These are phyloP conservation scores for Olyra latifolia DNA, from an alignment of 176 grass and related monocot genomes.

Conservation along the genomic window DNA sequence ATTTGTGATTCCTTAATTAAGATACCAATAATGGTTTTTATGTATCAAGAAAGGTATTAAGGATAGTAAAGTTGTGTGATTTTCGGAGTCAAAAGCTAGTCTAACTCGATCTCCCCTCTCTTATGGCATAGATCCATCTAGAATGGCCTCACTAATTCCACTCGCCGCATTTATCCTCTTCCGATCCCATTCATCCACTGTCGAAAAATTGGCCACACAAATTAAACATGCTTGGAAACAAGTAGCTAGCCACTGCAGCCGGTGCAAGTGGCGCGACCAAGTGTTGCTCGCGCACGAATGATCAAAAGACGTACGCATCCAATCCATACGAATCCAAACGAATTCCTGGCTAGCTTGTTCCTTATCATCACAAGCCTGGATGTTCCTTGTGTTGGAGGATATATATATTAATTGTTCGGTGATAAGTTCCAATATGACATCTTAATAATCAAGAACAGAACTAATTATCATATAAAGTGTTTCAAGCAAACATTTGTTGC, in stretches of 20 bases:
- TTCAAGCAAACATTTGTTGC: not conserved
- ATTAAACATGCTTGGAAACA: not conserved
- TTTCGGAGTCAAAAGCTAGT: too few relatives aligned
- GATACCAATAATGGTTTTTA: too few relatives aligned
- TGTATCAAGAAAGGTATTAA: too few relatives aligned
- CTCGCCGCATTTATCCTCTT: slow-evolving; percentile 12
- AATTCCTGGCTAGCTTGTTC: not conserved
- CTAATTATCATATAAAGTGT: too few relatives aligned
- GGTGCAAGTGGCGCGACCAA: not conserved
- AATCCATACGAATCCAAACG: not conserved
- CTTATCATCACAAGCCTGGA: not conserved
- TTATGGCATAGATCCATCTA: slow-evolving; percentile 10
- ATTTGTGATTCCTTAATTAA: too few relatives aligned
- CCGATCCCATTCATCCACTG: not conserved
- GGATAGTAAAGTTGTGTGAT: too few relatives aligned
- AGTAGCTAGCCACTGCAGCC: not conserved
- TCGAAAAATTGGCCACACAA: not conserved
- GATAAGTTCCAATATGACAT: too few relatives aligned
- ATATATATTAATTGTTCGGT: too few relatives aligned
- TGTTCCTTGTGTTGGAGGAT: not conserved
- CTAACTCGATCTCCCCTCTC: too few relatives aligned
- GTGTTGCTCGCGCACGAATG: not conserved
- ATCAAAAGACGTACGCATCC: not conserved
- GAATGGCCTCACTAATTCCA: slow-evolving; percentile 6
- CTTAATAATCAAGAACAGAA: too few relatives aligned